phyloP scores from a whole-genome alignment of 78 protist species.

The Speleostelium caveatum region DNA sequence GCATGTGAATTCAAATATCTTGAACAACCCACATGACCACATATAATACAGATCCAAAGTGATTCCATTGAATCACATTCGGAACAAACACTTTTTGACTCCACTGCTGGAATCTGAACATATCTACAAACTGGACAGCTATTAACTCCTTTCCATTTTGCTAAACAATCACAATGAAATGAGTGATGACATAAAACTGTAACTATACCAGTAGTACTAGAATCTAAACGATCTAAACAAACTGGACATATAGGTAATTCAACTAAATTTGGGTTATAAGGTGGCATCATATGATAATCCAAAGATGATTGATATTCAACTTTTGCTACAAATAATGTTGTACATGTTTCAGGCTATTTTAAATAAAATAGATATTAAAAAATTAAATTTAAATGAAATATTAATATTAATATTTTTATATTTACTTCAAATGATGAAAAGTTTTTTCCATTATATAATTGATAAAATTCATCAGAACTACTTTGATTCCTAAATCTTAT shows the following conservation, averaged over 20 bases:
- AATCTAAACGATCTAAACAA: slow-evolving; percentile 92
- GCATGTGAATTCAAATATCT: slow-evolving; percentile 92
- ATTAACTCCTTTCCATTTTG: slow-evolving; percentile 75
- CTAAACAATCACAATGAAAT: slow-evolving; percentile 87
- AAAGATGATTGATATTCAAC: slow-evolving; percentile 25
- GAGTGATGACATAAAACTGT: slow-evolving; percentile 94
- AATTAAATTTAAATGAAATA: background rate
- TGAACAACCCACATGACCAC: slow-evolving; percentile 93
- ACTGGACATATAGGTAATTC: slow-evolving; percentile 96
- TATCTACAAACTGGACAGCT: slow-evolving; percentile 88
- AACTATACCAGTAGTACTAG: slow-evolving; percentile 84
- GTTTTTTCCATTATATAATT: slow-evolving; percentile 76
- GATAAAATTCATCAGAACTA: slow-evolving; percentile 78
- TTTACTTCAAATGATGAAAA: slow-evolving; percentile 83
- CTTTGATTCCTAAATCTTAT: slow-evolving; percentile 30
- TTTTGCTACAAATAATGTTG: slow-evolving; percentile 35
- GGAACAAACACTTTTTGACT: slow-evolving; percentile 29
- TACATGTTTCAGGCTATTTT: slow-evolving; percentile 75
- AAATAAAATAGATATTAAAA: background rate
- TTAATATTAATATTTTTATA: background rate
- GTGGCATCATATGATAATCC: too few relatives aligned
- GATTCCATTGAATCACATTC: slow-evolving; percentile 81
- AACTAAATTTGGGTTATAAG: background rate
- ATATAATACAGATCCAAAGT: slow-evolving; percentile 95
- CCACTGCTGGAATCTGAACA: slow-evolving; percentile 75